These are phyloP conservation scores for Moesziomyces sp. DNA, from an alignment of 1,284 basidiomycete genomes.

Conservation along the genomic window DNA sequence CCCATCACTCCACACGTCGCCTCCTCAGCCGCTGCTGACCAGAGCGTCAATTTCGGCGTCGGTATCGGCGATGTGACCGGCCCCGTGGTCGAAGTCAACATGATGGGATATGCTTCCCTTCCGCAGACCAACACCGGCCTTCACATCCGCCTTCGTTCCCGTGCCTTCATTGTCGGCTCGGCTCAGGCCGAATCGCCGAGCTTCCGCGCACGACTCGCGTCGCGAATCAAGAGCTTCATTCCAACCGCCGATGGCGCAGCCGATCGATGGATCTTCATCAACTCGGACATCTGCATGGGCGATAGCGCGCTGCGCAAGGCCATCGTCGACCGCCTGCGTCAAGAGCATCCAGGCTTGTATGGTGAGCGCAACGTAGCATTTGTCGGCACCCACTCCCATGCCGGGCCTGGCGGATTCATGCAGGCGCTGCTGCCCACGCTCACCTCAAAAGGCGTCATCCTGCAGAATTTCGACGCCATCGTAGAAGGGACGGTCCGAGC, in stretches of 20 bases:
- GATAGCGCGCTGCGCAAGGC: constrained; percentile 80
- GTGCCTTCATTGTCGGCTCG: constrained; percentile 79
- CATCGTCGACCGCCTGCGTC: constrained; percentile 74
- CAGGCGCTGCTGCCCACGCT: constrained; percentile 79
- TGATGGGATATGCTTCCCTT: constrained; percentile 78
- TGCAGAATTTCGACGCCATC: constrained; percentile 74
- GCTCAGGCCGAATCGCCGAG: constrained; percentile 1
- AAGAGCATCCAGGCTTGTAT: constrained; percentile 76
- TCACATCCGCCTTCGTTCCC: constrained; percentile 81
- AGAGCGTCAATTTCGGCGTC: constrained; percentile 40
- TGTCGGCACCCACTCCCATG: constrained; percentile 81
- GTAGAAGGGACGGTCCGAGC: constrained; percentile 77
- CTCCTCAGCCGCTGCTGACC: constrained; percentile 1
- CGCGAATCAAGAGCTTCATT: constrained; percentile 24
- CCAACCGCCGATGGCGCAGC: constrained; percentile 44
- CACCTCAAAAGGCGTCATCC: constrained; percentile 79
- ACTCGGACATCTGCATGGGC: constrained; percentile 75
- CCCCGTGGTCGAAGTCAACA: constrained; percentile 69
- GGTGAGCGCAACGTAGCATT: constrained; percentile 78
- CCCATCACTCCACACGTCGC: constrained; percentile 2
- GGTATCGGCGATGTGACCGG: constrained; percentile 83
- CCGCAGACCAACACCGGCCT: constrained; percentile 80
- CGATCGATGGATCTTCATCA: constrained; percentile 77
- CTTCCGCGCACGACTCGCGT: constrained; percentile 3
- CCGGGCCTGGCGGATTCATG: constrained; percentile 82